Evolutionary conservation across 306 rosid species (phyloP), one percentile per base, ranked within the genome.

Genomic region (Ochetophila trinervis): DNA sequence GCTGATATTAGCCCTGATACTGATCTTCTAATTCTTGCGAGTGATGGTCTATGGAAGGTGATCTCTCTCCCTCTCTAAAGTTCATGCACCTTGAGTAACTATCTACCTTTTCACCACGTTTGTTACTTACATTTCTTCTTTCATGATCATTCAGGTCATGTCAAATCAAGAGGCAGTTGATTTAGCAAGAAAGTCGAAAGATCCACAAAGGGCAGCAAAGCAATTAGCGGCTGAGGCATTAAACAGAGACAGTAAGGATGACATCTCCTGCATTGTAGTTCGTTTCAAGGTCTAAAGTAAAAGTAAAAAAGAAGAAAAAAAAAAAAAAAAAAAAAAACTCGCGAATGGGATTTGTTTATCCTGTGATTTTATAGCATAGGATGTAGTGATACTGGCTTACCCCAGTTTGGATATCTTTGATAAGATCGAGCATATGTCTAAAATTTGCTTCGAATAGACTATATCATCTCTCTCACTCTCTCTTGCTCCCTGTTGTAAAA

Each of bases 41-140:
- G 95, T 66, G 97, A 90, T 57, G 97, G 97, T 76, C 70, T 90
- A 64, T 90, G 95, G 95, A 90, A 90, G 97, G 60, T 58, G 16
- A n/a, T 64, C 40, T 47, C 53, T 40, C 3, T 58, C 35, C 27
- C 65, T 17, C 69, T 57, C 2, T 17, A 45, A 32, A 63, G 48
- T 53, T 64, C 15, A 69, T 27, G 22, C 51, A 53, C 45, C 17
- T 58, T n/a, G 22, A 12, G 6, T 18, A 8, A 10, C 7, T 44
- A n/a, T 55, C 63, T 60, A 37, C 20, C 20, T 0, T 50, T 6
- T 16, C 5, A 15, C 8, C 23, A 5, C 10, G 17, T 50, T 17
- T 18, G 17, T 60, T 42, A 8, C 37, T 40, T 22, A 10, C 18
- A 16, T 35, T 37, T 11, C 32, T n/a, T 65, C 15, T 45, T 19